phyloP scores from a whole-genome alignment of 371 early-diverging fungal genomes.

The Syncephalastrum contaminatum region DNA sequence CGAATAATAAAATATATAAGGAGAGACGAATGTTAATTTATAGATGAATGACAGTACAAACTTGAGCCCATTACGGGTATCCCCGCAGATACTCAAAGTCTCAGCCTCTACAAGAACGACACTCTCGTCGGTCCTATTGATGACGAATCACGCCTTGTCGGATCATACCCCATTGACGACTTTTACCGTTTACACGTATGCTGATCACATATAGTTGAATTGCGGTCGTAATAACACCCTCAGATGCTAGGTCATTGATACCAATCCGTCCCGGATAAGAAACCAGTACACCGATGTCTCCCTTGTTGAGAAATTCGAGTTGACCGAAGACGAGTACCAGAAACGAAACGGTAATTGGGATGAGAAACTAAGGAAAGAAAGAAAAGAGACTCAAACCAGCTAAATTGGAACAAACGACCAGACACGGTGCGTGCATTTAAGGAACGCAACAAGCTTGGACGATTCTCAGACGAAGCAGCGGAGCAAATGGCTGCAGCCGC shows the following conservation, averaged over 20 bases:
- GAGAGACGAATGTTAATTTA: conserved; percentile 4
- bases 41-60: conserved; percentile 50
- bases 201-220: neutral
- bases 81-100: conserved; percentile 63
- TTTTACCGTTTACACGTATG: conserved; percentile 70
- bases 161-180: conserved; percentile 84
- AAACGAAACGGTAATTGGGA: conserved; percentile 56
- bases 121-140: conserved; percentile 57
- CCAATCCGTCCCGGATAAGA: conserved; percentile 66
- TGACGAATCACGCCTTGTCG: conserved; percentile 78
- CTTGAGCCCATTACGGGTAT: conserved; percentile 94
- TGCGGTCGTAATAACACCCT: neutral
- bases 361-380: neutral
- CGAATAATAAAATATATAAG: neutral
- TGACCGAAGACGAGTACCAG: conserved; percentile 84
- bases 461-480: conserved; percentile 69
- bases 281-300: conserved; percentile 85
- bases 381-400: neutral
- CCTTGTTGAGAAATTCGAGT: conserved; percentile 90
- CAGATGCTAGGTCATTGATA: conserved; percentile 55
- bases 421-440: conserved; percentile 91
- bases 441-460: conserved; percentile 84
- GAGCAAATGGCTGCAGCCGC: conserved; percentile 39
- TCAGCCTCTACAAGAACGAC: conserved; percentile 64
- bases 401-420: conserved; percentile 9